Conservation (phyloP, 1,139 yeast species). For the Hemisphaericaspora xylofermentans region DNA sequence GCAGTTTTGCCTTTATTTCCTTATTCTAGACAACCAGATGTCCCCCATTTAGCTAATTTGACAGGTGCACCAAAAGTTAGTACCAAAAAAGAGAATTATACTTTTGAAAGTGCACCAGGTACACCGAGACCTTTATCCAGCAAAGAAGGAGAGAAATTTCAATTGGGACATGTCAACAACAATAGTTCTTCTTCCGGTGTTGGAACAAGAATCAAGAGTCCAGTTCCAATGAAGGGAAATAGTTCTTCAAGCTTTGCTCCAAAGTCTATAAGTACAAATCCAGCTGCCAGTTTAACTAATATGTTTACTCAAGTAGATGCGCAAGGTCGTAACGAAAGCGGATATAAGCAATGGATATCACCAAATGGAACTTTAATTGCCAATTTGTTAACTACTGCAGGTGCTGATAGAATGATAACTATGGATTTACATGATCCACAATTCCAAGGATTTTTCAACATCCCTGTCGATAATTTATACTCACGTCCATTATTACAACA, state of each 20-base stretch:
- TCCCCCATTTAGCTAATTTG: slow-evolving; percentile 79
- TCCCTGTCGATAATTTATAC: slow-evolving; percentile 89
- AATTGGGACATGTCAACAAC: background rate
- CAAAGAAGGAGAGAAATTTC: slow-evolving; percentile 14
- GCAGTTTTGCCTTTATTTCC: slow-evolving; percentile 96
- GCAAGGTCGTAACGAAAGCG: slow-evolving; percentile 50
- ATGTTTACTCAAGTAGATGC: slow-evolving; percentile 35
- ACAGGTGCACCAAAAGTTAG: slow-evolving; percentile 46
- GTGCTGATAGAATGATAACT: slow-evolving; percentile 94
- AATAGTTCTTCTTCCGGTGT: background rate
- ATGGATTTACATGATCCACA: slow-evolving; percentile 98
- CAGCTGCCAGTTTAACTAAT: slow-evolving; percentile 25
- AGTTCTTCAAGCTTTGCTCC: slow-evolving; percentile 17
- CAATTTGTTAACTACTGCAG: slow-evolving; percentile 83
- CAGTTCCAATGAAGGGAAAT: slow-evolving; percentile 10
- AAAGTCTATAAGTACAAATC: slow-evolving; percentile 31
- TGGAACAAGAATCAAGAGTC: slow-evolving; percentile 6
- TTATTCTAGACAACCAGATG: slow-evolving; percentile 93
- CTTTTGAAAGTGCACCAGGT: slow-evolving; percentile 64
- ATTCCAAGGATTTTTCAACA: slow-evolving; percentile 89
- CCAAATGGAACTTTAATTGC: slow-evolving; percentile 95
- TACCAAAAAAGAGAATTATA: slow-evolving; percentile 43
- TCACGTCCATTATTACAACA: slow-evolving; percentile 82
- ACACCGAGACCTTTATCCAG: slow-evolving; percentile 50
- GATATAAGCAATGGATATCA: slow-evolving; percentile 93